Conservation (phyloP, 768 basidiomycete genomes). For the Udeniomyces megalosporus region DNA sequence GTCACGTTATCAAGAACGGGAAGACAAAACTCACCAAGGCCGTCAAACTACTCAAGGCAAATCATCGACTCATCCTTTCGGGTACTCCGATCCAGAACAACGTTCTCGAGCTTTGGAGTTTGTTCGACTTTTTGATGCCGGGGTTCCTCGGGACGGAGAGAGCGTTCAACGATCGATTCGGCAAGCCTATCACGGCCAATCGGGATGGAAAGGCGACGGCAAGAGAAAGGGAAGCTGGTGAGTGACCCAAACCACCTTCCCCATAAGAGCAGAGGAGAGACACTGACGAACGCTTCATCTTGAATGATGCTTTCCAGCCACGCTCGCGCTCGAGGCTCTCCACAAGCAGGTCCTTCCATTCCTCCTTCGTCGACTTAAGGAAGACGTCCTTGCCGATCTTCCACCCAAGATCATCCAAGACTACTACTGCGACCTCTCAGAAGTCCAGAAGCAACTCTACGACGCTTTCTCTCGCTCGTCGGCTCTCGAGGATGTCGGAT, state of each 20-base stretch:
- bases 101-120: conserved; percentile 91
- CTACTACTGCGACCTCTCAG: conserved; percentile 94
- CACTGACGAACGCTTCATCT: too few relatives aligned
- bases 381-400: conserved; percentile 85
- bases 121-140: conserved; percentile 99
- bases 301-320: conserved; percentile 40
- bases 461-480: conserved; percentile 80
- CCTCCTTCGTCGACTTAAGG: conserved; percentile 84
- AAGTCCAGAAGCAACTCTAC: conserved; percentile 81
- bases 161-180: conserved; percentile 86
- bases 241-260: too few relatives aligned
- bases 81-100: conserved; percentile 99
- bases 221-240: conserved; percentile 86
- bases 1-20: conserved; percentile 96
- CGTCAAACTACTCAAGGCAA: conserved; percentile 73
- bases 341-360: conserved; percentile 99
- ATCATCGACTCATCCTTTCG: conserved; percentile 84
- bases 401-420: conserved; percentile 99
- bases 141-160: conserved; percentile 93
- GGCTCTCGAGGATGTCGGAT: conserved; percentile 2
- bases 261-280: too few relatives aligned
- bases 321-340: conserved; percentile 80
- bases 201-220: conserved; percentile 71
- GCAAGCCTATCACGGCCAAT: conserved; percentile 86
- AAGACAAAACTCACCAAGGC: conserved; percentile 96